Conservation (phyloP, 2,329 filamentous ascomycete genomes). For the Diaporthe citri region DNA sequence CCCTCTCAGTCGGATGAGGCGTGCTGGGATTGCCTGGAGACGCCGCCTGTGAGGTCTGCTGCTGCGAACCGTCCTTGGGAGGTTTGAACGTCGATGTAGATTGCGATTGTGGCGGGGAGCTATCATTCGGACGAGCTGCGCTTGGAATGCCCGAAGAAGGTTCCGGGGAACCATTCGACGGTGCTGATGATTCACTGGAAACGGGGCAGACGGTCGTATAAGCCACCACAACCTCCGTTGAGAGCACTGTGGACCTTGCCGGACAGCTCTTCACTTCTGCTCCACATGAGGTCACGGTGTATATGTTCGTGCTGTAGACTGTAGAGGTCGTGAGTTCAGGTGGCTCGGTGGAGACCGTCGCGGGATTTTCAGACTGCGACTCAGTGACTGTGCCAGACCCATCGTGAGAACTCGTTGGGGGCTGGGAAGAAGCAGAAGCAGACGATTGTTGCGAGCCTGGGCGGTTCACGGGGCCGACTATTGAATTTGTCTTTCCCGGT, state of each 20-base stretch:
- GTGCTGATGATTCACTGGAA: not conserved
- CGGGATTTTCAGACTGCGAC: not conserved
- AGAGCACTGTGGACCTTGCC: constrained; percentile 13
- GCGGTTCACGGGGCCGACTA: not conserved
- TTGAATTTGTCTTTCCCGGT: not conserved
- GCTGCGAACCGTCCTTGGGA: not conserved
- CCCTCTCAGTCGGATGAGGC: not conserved
- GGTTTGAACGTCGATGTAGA: not conserved
- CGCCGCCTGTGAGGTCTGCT: not conserved
- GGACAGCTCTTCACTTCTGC: constrained; percentile 28
- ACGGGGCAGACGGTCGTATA: constrained; percentile 35
- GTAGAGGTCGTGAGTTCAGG: constrained; percentile 10
- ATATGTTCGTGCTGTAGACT: constrained; percentile 20
- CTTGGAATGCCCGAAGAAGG: not conserved
- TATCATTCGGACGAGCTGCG: not conserved
- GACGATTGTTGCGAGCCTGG: not conserved
- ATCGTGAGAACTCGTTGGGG: not conserved
- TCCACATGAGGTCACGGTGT: constrained; percentile 34
- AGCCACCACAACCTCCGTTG: constrained; percentile 19
- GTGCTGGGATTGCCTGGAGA: not conserved
- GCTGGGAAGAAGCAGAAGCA: not conserved
- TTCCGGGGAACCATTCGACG: not conserved
- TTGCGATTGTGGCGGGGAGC: not conserved
- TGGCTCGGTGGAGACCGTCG: not conserved
- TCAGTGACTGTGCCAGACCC: not conserved